Base-by-base conservation (phyloP, 257 asterid species). In the Ballota nigra region DNA sequence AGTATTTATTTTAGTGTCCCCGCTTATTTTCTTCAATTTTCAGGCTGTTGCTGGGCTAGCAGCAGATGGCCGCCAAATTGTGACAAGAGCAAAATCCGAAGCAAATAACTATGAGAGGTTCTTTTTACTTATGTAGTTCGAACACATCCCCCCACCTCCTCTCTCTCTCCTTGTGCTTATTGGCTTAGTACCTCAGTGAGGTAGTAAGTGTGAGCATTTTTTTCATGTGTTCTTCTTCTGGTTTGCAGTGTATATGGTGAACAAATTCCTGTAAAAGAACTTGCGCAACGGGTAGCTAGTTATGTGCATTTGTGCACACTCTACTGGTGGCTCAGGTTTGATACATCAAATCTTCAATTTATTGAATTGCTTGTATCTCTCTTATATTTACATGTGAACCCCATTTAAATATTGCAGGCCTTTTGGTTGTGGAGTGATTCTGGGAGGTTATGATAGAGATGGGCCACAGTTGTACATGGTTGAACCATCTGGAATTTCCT, bases 251-350 rank as follows among this genome's bases (percentile, higher is more conserved):
- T 77, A 26, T 88, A 92, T 69, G 98, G 97, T 33, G 98, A 92
- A 62, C 86, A 80, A 36, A 88, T 90, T 82, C 97, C 95, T 2
- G 97, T 92, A 60, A 86, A 88, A 83, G 98, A 90, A 77, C 98
- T 92, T 57, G 96, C 98, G 3, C 89, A 84, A 24, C 95, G 97
- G 41, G 96, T 92, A 76, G 98, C 98, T 43, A 92, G 97, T 84
- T 92, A 92, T 69, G 98, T 92, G 68, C 98, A 92, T 84, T 71
- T 92, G 70, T 92, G 96, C 71, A 92, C 98, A 16, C 98, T 92
- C 69, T 92, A 92, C 75, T 92, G 98, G 98, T 92, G 98, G 98
- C 98, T 92, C 84, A 90, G 98, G 98, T 92, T 58, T 68, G 78
- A 40, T 76, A 61, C 33, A 28, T 9, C 18, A 8, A 57, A 9